phyloP scores from a whole-genome alignment of 2,329 filamentous ascomycete genomes.

The Pseudocercospora crystallina region DNA sequence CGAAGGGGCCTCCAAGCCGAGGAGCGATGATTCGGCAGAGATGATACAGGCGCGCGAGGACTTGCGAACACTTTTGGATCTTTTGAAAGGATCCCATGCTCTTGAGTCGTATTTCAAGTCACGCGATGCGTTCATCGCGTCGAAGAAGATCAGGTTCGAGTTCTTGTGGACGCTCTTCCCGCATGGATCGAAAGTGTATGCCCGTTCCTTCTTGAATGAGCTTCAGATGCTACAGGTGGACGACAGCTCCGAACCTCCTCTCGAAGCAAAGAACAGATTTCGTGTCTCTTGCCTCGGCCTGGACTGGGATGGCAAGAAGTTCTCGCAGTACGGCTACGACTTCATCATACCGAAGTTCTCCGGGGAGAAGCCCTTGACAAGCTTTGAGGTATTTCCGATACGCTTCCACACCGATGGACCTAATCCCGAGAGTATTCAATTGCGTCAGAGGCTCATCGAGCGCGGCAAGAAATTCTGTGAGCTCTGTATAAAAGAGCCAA shows the following conservation, averaged over 20 bases:
- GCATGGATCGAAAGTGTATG: neutral
- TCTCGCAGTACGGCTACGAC: neutral
- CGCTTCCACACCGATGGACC: neutral
- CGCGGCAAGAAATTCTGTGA: neutral
- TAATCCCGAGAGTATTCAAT: neutral
- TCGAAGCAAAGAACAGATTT: neutral
- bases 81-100: neutral
- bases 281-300: constrained; percentile 2
- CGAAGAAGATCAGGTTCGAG: neutral
- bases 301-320: constrained; percentile 15
- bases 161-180: constrained; percentile 1
- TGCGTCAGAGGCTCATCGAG: neutral
- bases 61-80: constrained; percentile 3
- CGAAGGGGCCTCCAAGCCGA: neutral
- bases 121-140: neutral
- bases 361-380: constrained; percentile 3
- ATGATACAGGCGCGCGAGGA: constrained; percentile 1
- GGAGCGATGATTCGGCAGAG: neutral
- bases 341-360: constrained; percentile 2
- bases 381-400: constrained; percentile 8
- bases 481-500: neutral
- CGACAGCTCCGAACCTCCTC: neutral
- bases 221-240: neutral
- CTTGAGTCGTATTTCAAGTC: neutral
- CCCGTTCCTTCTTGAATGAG: neutral